phyloP scores from a whole-genome alignment of 2,329 filamentous ascomycete species.

The Pseudogymnoascus sp. region DNA sequence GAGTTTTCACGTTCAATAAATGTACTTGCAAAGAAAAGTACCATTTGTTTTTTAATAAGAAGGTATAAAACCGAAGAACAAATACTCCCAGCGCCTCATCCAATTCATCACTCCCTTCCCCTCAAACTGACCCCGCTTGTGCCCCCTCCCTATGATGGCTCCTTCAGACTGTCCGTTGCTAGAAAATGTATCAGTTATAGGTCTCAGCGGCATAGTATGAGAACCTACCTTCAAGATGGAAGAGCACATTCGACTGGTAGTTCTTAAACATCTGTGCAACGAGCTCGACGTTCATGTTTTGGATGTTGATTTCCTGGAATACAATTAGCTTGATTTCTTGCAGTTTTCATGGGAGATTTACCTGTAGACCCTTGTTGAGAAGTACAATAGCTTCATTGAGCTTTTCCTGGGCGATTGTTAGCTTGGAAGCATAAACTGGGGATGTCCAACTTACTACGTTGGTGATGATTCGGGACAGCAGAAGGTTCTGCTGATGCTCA shows the following conservation, averaged over 20 bases:
- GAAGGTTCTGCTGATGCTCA: slow-evolving; percentile 89
- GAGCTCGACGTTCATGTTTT: slow-evolving; percentile 97
- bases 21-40: background rate
- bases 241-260: slow-evolving; percentile 94
- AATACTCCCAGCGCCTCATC: slow-evolving; percentile 7
- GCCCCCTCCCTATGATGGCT: slow-evolving; percentile 47
- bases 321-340: background rate
- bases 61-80: background rate
- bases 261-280: slow-evolving; percentile 99
- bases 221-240: slow-evolving; percentile 80
- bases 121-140: background rate
- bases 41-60: background rate
- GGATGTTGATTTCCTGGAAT: slow-evolving; percentile 83
- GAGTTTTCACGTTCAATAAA: background rate
- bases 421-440: slow-evolving; percentile 4
- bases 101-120: slow-evolving; percentile 1
- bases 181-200: slow-evolving; percentile 18
- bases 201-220: slow-evolving; percentile 10
- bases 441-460: slow-evolving; percentile 66
- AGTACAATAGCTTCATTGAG: slow-evolving; percentile 89
- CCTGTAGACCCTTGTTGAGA: slow-evolving; percentile 86
- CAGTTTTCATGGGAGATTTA: slow-evolving; percentile 28
- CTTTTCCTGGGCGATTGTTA: slow-evolving; percentile 61
- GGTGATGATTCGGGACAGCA: slow-evolving; percentile 90
- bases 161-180: slow-evolving; percentile 79